Base-by-base conservation (phyloP, 768 basidiomycete species). In the Kondoa malvinella region DNA sequence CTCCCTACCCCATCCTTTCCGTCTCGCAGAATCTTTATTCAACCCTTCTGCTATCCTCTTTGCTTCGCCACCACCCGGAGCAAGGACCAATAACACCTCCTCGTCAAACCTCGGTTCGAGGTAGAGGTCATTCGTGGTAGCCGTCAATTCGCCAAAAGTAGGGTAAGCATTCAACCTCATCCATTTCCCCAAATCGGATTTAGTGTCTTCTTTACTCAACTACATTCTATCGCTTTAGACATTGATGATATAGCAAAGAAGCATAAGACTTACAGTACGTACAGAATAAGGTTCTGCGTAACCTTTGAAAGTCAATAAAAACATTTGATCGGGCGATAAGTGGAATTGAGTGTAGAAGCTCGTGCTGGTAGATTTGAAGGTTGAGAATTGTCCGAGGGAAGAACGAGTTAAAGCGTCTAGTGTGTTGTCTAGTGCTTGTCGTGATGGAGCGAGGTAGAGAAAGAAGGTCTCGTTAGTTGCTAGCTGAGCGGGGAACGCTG, bases 221-320 rank as follows among this genome's bases (percentile, higher is more conserved):
- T n/a, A n/a, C n/a, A n/a, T n/a, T n/a, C n/a, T n/a, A n/a, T n/a
- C n/a, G n/a, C n/a, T n/a, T n/a, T n/a, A n/a, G n/a, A n/a, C n/a
- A n/a, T n/a, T n/a, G n/a, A n/a, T n/a, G n/a, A n/a, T n/a, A n/a
- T n/a, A n/a, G n/a, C n/a, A n/a, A n/a, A n/a, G n/a, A n/a, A n/a
- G n/a, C n/a, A n/a, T n/a, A n/a, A n/a, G n/a, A n/a, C n/a, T 21
- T 34, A 58, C 27, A 17, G 66, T 60, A 56, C 25, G 56, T 2
- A 67, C 30, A 14, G 68, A 65, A 71, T 34, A 15, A 79, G 82
- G 78, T 83, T 83, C 74, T 84, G 87, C 75, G 84, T 79, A 2
- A 81, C 75, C 84, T 64, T 92, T 79, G 71, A 95, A 80, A 0
- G 81, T 84, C 75, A 87, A 85, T 4, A 84, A 77, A 1, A 80